Evolutionary conservation across 257 asterid genomes (phyloP), one percentile per base, ranked within the genome.

Genomic region (Marsdenia floribunda): DNA sequence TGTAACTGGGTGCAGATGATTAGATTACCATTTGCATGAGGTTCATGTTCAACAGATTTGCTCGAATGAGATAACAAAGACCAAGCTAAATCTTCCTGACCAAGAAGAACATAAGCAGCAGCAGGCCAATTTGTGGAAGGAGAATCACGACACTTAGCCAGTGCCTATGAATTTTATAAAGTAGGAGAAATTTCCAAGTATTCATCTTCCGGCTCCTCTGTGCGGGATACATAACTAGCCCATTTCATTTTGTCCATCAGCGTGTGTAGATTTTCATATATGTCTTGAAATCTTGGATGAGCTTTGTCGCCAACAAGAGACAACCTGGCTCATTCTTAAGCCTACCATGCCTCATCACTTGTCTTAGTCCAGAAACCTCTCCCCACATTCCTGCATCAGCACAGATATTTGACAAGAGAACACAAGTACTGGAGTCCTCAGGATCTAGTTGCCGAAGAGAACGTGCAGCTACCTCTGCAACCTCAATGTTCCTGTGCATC

Each of bases 121-220:
- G 91, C 86, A 72, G 98, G 96, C 99, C 99, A 95, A 85, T 92
- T 87, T 64, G 83, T 80, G 42, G 99, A 98, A 75, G 99, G 98
- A 83, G 93, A 89, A 81, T 95, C 98, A 22, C 99, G 96, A 83
- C 98, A 92, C 82, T 82, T 95, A 79, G 90, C 96, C 80, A 95
- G 82, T 72, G 94, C 97, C 99, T 95, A 82, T 60, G 80, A 64
- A 80, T 38, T 75, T 79, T 61, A 63, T 18, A 57, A 83, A 55
- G 52, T 29, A 73, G 22, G 7, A 18, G 71, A 37, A 66, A 66
- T 38, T 66, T 66, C 52, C 33, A 66, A 38, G 50, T 65, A 66
- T 38, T 66, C 52, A 38, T 66, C 52, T 66, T 38, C 52, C n/a
- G 52, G 26, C 37, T 66, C 52, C 16, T 26, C 71, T 15, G 16